Evolutionary conservation across 2,329 filamentous ascomycete genomes (phyloP).

Genomic region (Magnaporthales sp.): DNA sequence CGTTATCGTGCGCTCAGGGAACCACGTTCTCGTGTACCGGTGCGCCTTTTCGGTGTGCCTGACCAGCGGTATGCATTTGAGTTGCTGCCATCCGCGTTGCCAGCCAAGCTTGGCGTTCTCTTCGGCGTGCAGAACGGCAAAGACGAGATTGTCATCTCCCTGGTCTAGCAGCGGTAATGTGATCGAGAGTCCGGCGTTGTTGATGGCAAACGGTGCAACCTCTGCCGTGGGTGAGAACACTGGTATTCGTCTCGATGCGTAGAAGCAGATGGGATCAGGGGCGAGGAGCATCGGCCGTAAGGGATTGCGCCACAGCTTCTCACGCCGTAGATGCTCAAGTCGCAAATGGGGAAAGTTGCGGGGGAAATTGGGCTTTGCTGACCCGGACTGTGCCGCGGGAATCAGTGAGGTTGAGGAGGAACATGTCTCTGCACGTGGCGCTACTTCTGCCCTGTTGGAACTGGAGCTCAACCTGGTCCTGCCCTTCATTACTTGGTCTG

Average conservation of each 20-base stretch:
- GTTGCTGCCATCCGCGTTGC: not conserved
- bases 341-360: not conserved
- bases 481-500: not conserved
- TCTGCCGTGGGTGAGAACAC: not conserved
- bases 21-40: constrained; percentile 7
- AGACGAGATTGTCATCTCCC: constrained; percentile 2
- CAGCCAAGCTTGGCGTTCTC: not conserved
- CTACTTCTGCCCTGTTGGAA: not conserved
- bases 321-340: not conserved
- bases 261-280: constrained; percentile 6
- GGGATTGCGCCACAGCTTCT: constrained; percentile 4
- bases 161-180: constrained; percentile 6
- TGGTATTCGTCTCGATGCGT: not conserved
- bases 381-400: not conserved
- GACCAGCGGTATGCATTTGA: constrained; percentile 4
- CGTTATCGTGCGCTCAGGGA: not conserved
- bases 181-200: constrained; percentile 7
- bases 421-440: not conserved
- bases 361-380: too few species aligned
- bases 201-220: constrained; percentile 4
- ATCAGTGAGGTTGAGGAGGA: not conserved
- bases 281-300: constrained; percentile 6
- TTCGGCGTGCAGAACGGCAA: constrained; percentile 6
- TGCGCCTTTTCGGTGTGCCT: constrained; percentile 1
- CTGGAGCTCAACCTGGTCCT: not conserved